A percentile compares a stretch with the other conserved stretches of the same genome.
Evolutionary conservation across 768 basidiomycete genomes (phyloP).

Genomic region (Macrolepiota dolichaula): DNA sequence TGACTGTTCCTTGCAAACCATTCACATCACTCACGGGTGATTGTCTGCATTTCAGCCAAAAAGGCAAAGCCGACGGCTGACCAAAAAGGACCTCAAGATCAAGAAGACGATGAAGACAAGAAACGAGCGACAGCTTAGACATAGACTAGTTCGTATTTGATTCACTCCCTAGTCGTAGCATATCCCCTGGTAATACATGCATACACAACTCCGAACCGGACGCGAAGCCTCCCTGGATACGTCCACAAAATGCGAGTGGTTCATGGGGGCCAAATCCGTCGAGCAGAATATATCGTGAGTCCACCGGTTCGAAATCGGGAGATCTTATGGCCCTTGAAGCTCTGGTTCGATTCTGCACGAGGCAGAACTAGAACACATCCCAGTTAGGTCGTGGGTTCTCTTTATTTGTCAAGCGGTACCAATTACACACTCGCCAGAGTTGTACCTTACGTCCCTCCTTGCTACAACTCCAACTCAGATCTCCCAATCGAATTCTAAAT

Average conservation of each 20-base stretch:
- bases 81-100: slow-evolving; percentile 27
- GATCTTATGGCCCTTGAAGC: background rate
- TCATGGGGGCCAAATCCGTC: slow-evolving; percentile 1
- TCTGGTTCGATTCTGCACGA: slow-evolving; percentile 10
- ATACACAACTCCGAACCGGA: slow-evolving; percentile 11
- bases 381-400: background rate
- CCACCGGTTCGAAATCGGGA: slow-evolving; percentile 11
- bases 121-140: slow-evolving; percentile 43
- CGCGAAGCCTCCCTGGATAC: background rate
- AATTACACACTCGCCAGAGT: slow-evolving; percentile 18
- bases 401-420: slow-evolving; percentile 21
- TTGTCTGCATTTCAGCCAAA: slow-evolving; percentile 23
- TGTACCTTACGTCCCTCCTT: slow-evolving; percentile 6
- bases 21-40: slow-evolving; percentile 13
- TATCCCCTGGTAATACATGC: slow-evolving; percentile 7
- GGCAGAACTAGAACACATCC: slow-evolving; percentile 9
- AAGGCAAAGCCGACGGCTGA: slow-evolving; percentile 22
- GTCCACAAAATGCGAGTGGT: background rate
- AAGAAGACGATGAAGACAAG: slow-evolving; percentile 44
- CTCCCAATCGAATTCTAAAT: slow-evolving; percentile 6
- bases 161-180: slow-evolving; percentile 1
- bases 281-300: background rate
- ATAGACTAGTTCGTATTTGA: slow-evolving; percentile 16
- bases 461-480: background rate
- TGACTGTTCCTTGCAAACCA: slow-evolving; percentile 14